Base-by-base conservation (phyloP, 2,329 filamentous ascomycete species). In the Epichloe coenophiala region DNA sequence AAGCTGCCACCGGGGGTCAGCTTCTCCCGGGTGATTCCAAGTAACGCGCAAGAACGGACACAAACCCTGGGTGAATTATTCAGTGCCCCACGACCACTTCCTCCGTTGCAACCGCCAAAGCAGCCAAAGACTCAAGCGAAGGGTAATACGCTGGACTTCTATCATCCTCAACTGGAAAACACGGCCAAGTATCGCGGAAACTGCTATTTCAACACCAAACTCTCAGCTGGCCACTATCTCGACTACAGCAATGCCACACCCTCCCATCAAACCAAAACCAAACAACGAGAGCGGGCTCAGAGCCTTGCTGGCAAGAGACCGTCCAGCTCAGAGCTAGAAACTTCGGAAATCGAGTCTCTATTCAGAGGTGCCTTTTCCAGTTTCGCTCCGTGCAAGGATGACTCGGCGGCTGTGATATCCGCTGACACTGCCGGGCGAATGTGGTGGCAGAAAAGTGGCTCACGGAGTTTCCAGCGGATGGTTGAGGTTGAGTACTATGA, bases 361-460 rank as follows among this genome's bases (percentile, higher is more conserved):
- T 91, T 90, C 61, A 77, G 84, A 33, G 80, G 83, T 50, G 86
- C 83, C 1, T 91, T 89, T 63, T 88, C 84, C 0, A 86, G 83
- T 60, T 91, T 90, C 63, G 86, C 86, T 5, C 86, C 86, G 0
- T 81, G 77, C 48, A 83, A 79, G 58, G 86, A 91, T 63, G 82
- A 90, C 60, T 76, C 84, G 3, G 78, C 76, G 12, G 83, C 86
- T 5, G 72, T 89, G 51, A 72, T 88, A 3, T 79, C 86, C 0
- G 80, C 82, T 2, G 78, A 79, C 36, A 74, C 80, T 47, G 78
- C 86, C 53, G 80, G 81, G 48, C 78, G 79, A 59, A 68, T 90
- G 46, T 90, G 86, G 84, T 91, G 86, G 84, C 81, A 88, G 61
- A 80, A 79, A 54, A 70, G 77, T 48, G 86, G 86, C 31, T 76